Percentiles rank a stretch among this genome's conserved stretches.
Conservation (phyloP, 176 grass and related monocot genomes). For the Tillandsia fasciculata region DNA sequence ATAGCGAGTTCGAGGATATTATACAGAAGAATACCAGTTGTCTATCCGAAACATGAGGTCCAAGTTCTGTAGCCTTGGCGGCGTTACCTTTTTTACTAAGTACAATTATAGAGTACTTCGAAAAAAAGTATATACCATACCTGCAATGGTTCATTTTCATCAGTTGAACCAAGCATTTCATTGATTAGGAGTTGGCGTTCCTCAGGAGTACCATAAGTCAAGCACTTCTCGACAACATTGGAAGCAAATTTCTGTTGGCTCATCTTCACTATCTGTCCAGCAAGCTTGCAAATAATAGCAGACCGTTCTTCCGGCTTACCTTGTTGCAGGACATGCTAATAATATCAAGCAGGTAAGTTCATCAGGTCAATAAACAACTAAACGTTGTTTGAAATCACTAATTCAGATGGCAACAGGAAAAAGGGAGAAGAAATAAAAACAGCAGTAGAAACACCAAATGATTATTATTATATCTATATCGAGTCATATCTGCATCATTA, state of each 20-base stretch:
- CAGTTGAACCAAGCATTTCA: constrained; percentile 90
- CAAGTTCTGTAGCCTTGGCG: too few relatives aligned
- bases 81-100: too few relatives aligned
- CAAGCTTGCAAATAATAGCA: constrained; percentile 60
- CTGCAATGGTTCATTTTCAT: constrained; percentile 96
- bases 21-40: too few relatives aligned
- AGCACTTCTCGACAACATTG: constrained; percentile 95
- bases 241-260: constrained; percentile 98
- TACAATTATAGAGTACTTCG: too few relatives aligned
- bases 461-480: too few relatives aligned
- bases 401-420: too few relatives aligned
- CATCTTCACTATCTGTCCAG: constrained; percentile 94
- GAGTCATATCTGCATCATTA: too few relatives aligned
- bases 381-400: background rate
- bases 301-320: constrained; percentile 81
- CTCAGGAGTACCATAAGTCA: constrained; percentile 55
- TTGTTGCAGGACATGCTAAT: constrained; percentile 81
- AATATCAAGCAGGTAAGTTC: constrained; percentile 10
- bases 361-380: background rate
- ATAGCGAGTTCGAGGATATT: too few relatives aligned
- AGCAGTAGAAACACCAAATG: too few relatives aligned
- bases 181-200: constrained; percentile 84
- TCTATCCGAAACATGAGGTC: too few relatives aligned
- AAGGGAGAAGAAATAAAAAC: too few relatives aligned
- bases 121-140: constrained; percentile 20